Base-by-base conservation (phyloP, 148 eudicot species). In the Silene latifolia region DNA sequence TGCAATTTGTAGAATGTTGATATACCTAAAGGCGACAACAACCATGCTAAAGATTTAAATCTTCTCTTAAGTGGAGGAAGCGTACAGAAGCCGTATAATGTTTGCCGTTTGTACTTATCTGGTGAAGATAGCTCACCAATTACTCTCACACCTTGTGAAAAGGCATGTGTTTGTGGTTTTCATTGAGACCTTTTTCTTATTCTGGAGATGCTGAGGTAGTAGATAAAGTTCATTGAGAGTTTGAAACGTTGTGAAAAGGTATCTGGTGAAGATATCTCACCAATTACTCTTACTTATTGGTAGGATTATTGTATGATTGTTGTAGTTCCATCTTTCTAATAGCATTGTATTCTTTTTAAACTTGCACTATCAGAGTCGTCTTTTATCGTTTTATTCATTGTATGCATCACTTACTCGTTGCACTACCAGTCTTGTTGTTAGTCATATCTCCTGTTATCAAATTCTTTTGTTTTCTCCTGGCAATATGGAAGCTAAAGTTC, bases 31-130 rank as follows among this genome's bases (percentile, higher is more conserved):
- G 85, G 81, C 66, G 77, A 68, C 58, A 75, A 63, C 53, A 71
- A 59, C 67, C 67, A 71, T 32, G 78, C 72, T 56, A 79, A 79
- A 69, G 72, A 72, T 75, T 68, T 44, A 32, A 79, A 74, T 72
- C 57, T 73, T 56, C 69, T 63, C 25, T 68, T 79, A 39, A 77
- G 60, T 35, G 81, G 76, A 71, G 86, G 81, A 75, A 83, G 76
- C 72, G 80, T 81, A 78, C 78, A 78, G 2, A 42, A 39, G 51
- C 13, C 70, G 39, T 3, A 35, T 59, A 82, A 78, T 65, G 80
- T 73, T 79, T 79, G 79, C 76, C 88, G 69, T 78, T 75, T 93
- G 69, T 89, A 85, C 70, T 79, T 93, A 76, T 93, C 98, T 67
- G 96, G 89, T 59, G 94, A 89, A 77, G 88, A 84, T 62, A 82